Conservation (phyloP, 2,329 filamentous ascomycete species). For the Fusarium sp. region DNA sequence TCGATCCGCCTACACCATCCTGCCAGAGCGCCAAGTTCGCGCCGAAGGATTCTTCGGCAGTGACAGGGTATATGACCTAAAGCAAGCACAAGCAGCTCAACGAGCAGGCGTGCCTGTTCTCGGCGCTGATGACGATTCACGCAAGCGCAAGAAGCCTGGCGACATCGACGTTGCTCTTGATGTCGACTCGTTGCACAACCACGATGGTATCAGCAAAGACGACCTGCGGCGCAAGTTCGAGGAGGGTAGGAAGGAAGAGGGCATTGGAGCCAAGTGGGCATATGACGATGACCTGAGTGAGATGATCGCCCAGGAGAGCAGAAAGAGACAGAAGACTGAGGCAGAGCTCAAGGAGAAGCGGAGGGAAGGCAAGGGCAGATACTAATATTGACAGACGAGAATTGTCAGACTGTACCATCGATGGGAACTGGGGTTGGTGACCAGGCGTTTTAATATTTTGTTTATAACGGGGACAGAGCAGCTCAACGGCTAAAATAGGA, state of each 20-base stretch:
- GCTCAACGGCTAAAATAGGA: conserved; percentile 32
- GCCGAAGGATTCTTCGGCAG: conserved; percentile 96
- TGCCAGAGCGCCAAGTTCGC: conserved; percentile 87
- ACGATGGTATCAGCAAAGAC: conserved; percentile 85
- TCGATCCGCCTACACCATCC: conserved; percentile 85
- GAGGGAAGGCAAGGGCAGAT: conserved; percentile 64
- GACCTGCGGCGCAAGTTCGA: conserved; percentile 85
- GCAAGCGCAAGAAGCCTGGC: conserved; percentile 94
- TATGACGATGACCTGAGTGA: conserved; percentile 90
- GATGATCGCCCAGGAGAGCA: conserved; percentile 93
- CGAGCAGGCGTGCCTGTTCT: conserved; percentile 74
- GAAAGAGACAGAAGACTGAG: conserved; percentile 90
- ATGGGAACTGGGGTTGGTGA: conserved; percentile 19
- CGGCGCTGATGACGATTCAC: conserved; percentile 78
- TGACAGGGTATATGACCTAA: conserved; percentile 92
- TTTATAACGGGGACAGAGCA: conserved; percentile 26
- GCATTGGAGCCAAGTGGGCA: conserved; percentile 74
- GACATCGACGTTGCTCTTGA: conserved; percentile 95
- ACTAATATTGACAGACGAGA: conserved; percentile 46
- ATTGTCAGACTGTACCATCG: conserved; percentile 24
- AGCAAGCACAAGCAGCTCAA: conserved; percentile 54
- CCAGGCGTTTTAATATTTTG: conserved; percentile 36
- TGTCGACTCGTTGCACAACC: conserved; percentile 78
- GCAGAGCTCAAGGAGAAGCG: conserved; percentile 78
- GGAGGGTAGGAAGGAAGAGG: conserved; percentile 71